Base-by-base conservation (phyloP, 2,329 filamentous ascomycete genomes). In the Fusarium sp. region DNA sequence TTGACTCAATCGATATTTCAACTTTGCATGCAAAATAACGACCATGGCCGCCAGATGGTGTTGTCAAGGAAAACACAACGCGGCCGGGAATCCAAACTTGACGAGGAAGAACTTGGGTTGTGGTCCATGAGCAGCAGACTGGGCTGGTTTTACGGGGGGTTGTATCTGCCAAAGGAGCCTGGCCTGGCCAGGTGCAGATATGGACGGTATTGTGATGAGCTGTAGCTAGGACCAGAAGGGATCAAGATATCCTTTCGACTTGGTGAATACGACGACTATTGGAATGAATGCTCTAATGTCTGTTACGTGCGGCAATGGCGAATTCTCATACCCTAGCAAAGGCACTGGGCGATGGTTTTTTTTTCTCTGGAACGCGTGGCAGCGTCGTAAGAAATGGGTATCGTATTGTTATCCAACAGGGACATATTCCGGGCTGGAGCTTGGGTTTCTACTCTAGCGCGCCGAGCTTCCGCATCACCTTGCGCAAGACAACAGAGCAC, bases 181-280 rank as follows among this genome's bases (percentile, higher is more conserved):
- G 55, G 68, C 44, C 43, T 60, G 60, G 60, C 54, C 50, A 64
- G 52, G 47, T 71, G 60, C 67, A 72, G 56, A 60, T 60, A 70
- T 61, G 63, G 58, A 65, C 55, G 60, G 71, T 65, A 61, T 47
- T 37, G 61, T 57, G 31, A 64, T 54, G 60, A 64, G 55, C 53
- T 63, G 50, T 67, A 74, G 60, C 57, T 74, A 72, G 54, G 60
- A 68, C 36, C 51, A 62, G 44, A 48, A 60, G 59, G 64, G 60
- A 64, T 47, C 31, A 64, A 16, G 53, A 60, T 48, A 70, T 67
- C 50, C 60, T 51, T 72, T 67, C 18, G 28, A 54, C 44, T 56
- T 73, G 62, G 70, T 75, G 56, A 75, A 73, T 71, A 72, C 41
- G 52, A 75, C 58, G 60, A 72, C 60, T 75, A 75, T 71, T 75